These are phyloP conservation scores for Sporobolomyces phaffii DNA, from an alignment of 768 basidiomycete species.

Conservation along the genomic window DNA sequence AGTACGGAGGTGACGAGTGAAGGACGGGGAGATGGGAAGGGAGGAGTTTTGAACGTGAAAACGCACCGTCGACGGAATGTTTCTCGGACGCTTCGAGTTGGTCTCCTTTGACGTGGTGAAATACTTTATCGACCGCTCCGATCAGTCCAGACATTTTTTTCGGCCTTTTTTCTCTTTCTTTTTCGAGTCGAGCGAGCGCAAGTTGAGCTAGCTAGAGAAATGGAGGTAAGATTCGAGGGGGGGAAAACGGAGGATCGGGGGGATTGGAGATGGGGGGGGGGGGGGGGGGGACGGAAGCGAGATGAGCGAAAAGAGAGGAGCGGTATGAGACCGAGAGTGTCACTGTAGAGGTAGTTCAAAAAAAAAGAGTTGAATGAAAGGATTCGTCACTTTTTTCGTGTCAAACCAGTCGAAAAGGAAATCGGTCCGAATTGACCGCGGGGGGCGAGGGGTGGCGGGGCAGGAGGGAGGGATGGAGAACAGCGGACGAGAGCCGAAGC, in stretches of 20 bases:
- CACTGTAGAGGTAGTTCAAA: too few species aligned
- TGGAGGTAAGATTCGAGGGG: not conserved
- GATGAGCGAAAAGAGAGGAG: not conserved
- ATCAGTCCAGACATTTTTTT: constrained; percentile 4
- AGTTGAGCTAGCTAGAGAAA: too few species aligned
- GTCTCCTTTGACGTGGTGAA: constrained; percentile 9
- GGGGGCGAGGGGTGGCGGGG: too few species aligned
- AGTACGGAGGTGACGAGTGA: too few species aligned
- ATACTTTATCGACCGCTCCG: not conserved
- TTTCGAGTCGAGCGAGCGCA: not conserved
- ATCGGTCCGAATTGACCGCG: not conserved
- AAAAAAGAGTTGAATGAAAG: not conserved
- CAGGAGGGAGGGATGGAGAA: not conserved
- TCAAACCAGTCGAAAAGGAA: not conserved
- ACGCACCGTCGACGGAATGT: not conserved
- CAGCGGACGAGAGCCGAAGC: not conserved
- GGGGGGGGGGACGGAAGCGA: not conserved
- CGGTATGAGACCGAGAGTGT: too few species aligned
- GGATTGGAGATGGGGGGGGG: not conserved
- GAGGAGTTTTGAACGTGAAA: too few species aligned
- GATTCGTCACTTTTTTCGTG: too few species aligned
- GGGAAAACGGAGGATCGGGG: not conserved
- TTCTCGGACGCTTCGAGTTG: constrained; percentile 1
- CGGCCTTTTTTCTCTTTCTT: not conserved
- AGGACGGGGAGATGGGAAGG: not conserved